phyloP scores from a whole-genome alignment of 2,329 filamentous ascomycete genomes.

The Cryphonectria radicalis region DNA sequence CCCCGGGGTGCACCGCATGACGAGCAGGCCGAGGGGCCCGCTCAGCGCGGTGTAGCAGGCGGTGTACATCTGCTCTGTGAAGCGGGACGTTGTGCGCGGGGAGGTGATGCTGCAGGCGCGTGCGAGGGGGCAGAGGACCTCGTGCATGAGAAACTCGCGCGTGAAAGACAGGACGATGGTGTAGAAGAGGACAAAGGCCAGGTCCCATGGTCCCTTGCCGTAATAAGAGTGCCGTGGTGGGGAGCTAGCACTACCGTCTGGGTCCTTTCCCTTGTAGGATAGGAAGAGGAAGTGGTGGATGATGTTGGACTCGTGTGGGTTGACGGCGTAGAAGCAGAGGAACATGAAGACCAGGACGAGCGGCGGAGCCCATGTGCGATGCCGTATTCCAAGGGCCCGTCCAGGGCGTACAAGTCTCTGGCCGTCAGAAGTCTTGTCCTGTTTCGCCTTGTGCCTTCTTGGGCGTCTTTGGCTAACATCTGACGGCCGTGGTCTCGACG shows the following conservation, averaged over 20 bases:
- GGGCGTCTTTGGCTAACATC: neutral
- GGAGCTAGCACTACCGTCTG: conserved; percentile 43
- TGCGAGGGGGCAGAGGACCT: conserved; percentile 78
- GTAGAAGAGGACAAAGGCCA: conserved; percentile 89
- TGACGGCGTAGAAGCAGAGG: neutral
- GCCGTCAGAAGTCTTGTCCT: neutral
- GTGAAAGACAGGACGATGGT: conserved; percentile 88
- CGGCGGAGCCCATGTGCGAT: conserved; percentile 5
- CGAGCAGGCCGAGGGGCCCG: conserved; percentile 82
- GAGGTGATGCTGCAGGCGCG: conserved; percentile 69
- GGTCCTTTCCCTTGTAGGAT: conserved; percentile 74
- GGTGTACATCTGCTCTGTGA: conserved; percentile 97
- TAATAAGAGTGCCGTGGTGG: conserved; percentile 64
- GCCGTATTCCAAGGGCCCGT: neutral
- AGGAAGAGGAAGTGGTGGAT: conserved; percentile 61
- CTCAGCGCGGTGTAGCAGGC: conserved; percentile 86
- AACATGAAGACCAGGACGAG: neutral
- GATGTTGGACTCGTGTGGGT: neutral
- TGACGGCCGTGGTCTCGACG: neutral
- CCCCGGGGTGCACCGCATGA: conserved; percentile 81
- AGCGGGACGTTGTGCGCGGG: conserved; percentile 80
- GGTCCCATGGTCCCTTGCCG: conserved; percentile 82
- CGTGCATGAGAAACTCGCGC: conserved; percentile 95
- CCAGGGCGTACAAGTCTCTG: neutral
- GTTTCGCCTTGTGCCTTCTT: neutral